These are phyloP conservation scores for Claviceps sp. DNA, from an alignment of 2,329 filamentous ascomycete genomes.

Conservation along the genomic window DNA sequence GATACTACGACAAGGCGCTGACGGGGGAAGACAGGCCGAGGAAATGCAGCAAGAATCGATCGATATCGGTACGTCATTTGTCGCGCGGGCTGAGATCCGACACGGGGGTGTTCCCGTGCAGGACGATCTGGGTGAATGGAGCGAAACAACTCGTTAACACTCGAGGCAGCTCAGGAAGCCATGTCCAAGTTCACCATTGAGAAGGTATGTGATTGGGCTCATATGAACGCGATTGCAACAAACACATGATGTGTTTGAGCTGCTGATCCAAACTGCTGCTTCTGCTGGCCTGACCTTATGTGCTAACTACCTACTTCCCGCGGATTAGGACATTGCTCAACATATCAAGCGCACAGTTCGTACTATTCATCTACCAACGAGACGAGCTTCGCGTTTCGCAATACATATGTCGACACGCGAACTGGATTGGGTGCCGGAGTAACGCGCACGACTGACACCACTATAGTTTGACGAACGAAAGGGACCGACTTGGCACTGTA, in stretches of 20 bases:
- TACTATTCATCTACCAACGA: constrained; percentile 3
- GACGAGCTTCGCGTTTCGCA: not conserved
- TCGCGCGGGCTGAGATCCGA: too few species aligned
- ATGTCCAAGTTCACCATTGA: constrained; percentile 51
- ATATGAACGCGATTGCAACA: too few species aligned
- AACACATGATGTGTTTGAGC: constrained; percentile 5
- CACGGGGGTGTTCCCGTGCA: too few species aligned
- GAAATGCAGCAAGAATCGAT: constrained; percentile 95
- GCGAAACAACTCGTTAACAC: not conserved
- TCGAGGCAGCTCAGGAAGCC: constrained; percentile 41
- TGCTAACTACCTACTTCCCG: not conserved
- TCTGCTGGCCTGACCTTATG: too few species aligned
- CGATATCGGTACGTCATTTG: constrained; percentile 64
- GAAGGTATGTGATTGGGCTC: constrained; percentile 29
- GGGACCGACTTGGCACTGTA: constrained; percentile 98
- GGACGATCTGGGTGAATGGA: not conserved
- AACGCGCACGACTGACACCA: not conserved
- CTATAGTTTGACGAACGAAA: constrained; percentile 86
- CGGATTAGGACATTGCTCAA: constrained; percentile 72
- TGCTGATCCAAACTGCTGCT: too few species aligned
- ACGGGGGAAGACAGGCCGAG: constrained; percentile 53
- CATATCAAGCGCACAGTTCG: constrained; percentile 86
- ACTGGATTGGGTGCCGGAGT: not conserved
- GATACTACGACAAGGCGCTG: constrained; percentile 10
- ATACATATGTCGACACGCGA: not conserved